Conservation (phyloP, 2,329 filamentous ascomycete species). For the Myotisia sp. region DNA sequence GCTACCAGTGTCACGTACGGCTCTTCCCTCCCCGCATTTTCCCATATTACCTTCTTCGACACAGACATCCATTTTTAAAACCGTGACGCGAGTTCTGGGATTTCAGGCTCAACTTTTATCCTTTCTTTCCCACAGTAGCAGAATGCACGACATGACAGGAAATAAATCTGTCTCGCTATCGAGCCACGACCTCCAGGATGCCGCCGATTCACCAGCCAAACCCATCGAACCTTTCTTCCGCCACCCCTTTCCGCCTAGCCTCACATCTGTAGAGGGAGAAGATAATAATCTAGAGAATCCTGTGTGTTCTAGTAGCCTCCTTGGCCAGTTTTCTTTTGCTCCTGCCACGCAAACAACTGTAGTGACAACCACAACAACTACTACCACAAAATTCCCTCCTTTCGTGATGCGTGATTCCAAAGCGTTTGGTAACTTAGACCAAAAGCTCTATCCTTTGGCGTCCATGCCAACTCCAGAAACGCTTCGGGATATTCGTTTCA, state of each 20-base stretch:
- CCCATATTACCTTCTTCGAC: too few relatives aligned
- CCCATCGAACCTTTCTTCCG: background rate
- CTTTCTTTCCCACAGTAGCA: too few relatives aligned
- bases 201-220: background rate
- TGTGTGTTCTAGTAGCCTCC: slow-evolving; percentile 18
- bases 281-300: background rate
- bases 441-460: slow-evolving; percentile 81
- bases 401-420: slow-evolving; percentile 61
- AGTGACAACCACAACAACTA: slow-evolving; percentile 84
- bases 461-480: slow-evolving; percentile 66
- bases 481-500: slow-evolving; percentile 63
- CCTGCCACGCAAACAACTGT: slow-evolving; percentile 51
- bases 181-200: too few relatives aligned
- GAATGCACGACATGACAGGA: too few relatives aligned
- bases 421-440: slow-evolving; percentile 57
- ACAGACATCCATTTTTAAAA: too few relatives aligned
- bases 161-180: too few relatives aligned
- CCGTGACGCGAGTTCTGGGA: too few relatives aligned
- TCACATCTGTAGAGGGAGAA: slow-evolving; percentile 1
- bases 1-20: too few relatives aligned
- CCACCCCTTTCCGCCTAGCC: slow-evolving; percentile 1
- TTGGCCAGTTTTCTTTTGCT: slow-evolving; percentile 48
- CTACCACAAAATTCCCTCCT: slow-evolving; percentile 68
- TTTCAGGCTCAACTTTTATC: too few relatives aligned
- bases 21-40: too few relatives aligned